Evolutionary conservation across 306 rosid species (phyloP), one percentile per base, ranked within the genome.

Genomic region (Arachis stenosperma): DNA sequence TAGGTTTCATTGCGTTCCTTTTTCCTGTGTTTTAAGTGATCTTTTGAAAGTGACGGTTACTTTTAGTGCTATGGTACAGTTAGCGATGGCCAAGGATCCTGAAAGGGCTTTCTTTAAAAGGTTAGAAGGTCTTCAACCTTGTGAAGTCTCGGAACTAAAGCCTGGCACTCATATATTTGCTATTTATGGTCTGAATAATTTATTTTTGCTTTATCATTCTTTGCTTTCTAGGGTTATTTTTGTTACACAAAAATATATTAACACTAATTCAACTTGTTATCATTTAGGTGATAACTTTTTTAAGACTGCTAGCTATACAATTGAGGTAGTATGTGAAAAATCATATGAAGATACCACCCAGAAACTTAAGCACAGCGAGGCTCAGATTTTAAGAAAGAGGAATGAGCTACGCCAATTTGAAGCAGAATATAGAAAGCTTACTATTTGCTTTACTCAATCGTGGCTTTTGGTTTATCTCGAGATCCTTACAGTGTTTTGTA

Each of bases 261-360:
- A 54, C 42, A 15, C 76, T 88, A 76, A 86, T 70, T 62, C 43
- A 41, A 9, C 55, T 71, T 81, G 70, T 52, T 68, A 30, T 83
- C 78, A 17, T 86, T 59, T 85, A 95, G 99, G 99, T 47, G 99
- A 95, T 78, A 95, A 95, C 82, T 95, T 95, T 95, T 22, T 22
- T 22, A 22, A 22, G 27, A 22, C 27, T 22, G 27, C 27, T 22
- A 22, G 27, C 27, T 22, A 95, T 71, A 90, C 88, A 0, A 91
- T 95, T 13, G 99, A 95, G 87, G 98, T 97, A 44, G 83, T 95
- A 66, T 91, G 99, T 79, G 86, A 83, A 36, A 88, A 85, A 68
- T 67, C 92, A 44, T 88, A 86, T 14, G 98, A 88, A 69, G 96
- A 90, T 30, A 88, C 91, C 15, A 89, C 98, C 2, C 75, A 88